Evolutionary conservation across 179 eudicot genomes (phyloP), one percentile per base, ranked within the genome.

Genomic region (Beta macrorhiza): DNA sequence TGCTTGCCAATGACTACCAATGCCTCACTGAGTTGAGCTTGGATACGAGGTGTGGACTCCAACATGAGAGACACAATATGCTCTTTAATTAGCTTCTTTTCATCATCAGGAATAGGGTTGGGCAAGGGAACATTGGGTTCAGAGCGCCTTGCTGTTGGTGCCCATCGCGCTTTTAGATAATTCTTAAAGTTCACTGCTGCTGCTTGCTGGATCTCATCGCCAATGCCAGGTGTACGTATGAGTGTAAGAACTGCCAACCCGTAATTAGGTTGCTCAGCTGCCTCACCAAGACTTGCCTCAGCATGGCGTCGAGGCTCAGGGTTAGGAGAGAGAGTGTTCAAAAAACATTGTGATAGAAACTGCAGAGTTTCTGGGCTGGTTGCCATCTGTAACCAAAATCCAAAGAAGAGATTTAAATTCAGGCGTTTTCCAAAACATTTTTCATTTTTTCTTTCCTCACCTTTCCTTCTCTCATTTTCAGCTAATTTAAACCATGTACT

Each of bases 181-280:
- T 96, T 96, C 76, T 96, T 93, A 84, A 96, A 94, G 92, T 89
- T 89, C 45, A 96, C 97, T 10, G 98, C 93, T 29, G 98, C 97
- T 13, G 98, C 87, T 45, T 90, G 97, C 68, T 93, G 92, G 88
- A 90, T 85, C 81, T 88, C 84, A 62, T 90, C 92, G 57, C 92
- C 96, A 58, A 91, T 84, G 7, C 93, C 93, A 29, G 90, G 88
- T 3, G 92, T 29, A 52, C 88, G 86, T 9, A 96, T 88, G 22
- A 96, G 92, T 52, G 89, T 91, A 83, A 94, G 99, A 51, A 96
- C 96, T 29, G 94, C 94, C 29, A 93, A 89, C 32, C 90, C 94
- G 74, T 84, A 96, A 87, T 90, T 91, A 47, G 94, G 92, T 9
- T 85, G 85, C 22, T 88, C 92, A n/a, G 97, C 84, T 17, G 93